Base-by-base conservation (phyloP, 2,329 filamentous ascomycete species). In the Trichoderma polysporum region DNA sequence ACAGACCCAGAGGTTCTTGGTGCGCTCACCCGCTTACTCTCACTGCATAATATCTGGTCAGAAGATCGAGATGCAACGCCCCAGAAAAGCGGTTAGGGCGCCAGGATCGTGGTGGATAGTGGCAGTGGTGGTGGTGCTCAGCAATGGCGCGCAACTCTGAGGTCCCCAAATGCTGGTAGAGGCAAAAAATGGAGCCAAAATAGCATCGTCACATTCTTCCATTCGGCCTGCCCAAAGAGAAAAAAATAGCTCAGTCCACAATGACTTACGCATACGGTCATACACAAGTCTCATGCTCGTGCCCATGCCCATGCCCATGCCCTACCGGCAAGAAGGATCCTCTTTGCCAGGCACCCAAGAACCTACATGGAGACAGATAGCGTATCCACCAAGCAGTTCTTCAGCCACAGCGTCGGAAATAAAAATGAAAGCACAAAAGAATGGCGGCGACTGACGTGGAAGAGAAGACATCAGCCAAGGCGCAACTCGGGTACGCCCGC, bases 61-160 rank as follows among this genome's bases (percentile, higher is more conserved):
- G 63, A 41, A 66, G 63, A 66, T 59, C 63, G 63, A 66, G 63
- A 66, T 66, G 47, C 54, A 52, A n/a, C 54, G 54, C 54, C 54
- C 62, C 54, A 58, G 52, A 37, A 57, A 65, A 35, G 53, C 62
- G 62, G 62, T 58, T 65, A 50, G 45, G 45, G 54, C 50, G 60
- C 60, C 60, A 63, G 60, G 50, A 56, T 63, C 60, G 49, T 35
- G n/a, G 39, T 63, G 35, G 50, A 31, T 15, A 22, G 50, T 45
- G 39, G 17, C 22, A 25, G 31, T 31, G 45, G 31, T 52, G 58
- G 25, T 52, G 47, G 25, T 52, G 39, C 58, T 65, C 25, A 47
- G 61, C 37, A 56, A 61, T 61, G 31, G 58, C 58, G 58, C 45
- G 45, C 45, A 61, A n/a, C 50, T 41, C 15, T 15, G 12, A 22